Conservation (phyloP, 257 asterid species). For the Salvia rosmarinus region DNA sequence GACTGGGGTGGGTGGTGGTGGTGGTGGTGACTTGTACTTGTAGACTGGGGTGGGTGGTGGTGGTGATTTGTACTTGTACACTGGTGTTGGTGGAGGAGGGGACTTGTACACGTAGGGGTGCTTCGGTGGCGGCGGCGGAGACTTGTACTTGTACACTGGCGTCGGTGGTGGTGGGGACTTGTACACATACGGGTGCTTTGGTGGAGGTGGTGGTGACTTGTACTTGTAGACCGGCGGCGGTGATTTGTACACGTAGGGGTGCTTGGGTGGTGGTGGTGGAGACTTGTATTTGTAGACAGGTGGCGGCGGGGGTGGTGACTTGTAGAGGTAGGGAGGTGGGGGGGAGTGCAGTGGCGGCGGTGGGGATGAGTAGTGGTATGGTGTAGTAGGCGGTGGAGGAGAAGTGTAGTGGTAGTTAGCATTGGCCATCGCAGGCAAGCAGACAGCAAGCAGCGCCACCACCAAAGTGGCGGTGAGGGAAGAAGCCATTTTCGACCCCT, state of each 20-base stretch:
- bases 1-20: background rate
- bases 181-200: background rate
- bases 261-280: constrained; percentile 26
- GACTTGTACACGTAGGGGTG: background rate
- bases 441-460: constrained; percentile 39
- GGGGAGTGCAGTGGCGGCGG: constrained; percentile 30
- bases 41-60: background rate
- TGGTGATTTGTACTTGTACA: background rate
- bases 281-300: background rate
- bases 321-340: constrained; percentile 26
- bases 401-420: constrained; percentile 37
- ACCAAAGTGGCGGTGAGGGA: constrained; percentile 33
- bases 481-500: constrained; percentile 29
- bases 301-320: background rate
- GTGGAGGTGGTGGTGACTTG: constrained; percentile 12
- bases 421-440: constrained; percentile 33
- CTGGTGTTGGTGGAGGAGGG: background rate
- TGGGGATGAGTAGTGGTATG: constrained; percentile 17
- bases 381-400: constrained; percentile 28
- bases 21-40: background rate
- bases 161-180: constrained; percentile 1
- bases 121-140: background rate
- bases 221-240: background rate
- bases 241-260: background rate
- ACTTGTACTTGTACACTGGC: background rate